Evolutionary conservation across 2,329 filamentous ascomycete species (phyloP).

Genomic region (Teratosphaeria epicoccoides): DNA sequence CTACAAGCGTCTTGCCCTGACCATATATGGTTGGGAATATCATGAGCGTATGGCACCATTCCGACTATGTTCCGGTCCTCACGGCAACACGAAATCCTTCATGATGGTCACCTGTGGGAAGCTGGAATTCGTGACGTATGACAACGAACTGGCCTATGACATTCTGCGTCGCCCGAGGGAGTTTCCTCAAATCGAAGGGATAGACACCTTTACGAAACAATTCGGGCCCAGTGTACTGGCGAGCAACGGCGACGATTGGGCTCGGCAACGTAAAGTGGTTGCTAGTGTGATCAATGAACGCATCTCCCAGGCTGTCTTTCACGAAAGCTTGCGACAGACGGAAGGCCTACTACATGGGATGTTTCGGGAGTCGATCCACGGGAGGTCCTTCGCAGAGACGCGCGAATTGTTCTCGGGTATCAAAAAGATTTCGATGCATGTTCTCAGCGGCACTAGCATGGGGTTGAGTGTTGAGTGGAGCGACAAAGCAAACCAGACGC

Average conservation of each 20-base stretch:
- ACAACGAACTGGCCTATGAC: constrained; percentile 15
- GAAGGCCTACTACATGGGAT: constrained; percentile 19
- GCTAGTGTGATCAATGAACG: constrained; percentile 25
- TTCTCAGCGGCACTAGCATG: constrained; percentile 24
- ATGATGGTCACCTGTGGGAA: constrained; percentile 14
- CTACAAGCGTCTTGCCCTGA: constrained; percentile 12
- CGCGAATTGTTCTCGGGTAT: constrained; percentile 22
- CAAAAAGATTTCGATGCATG: constrained; percentile 26
- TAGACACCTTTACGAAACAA: constrained; percentile 11
- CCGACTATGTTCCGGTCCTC: constrained; percentile 8
- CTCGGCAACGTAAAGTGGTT: constrained; percentile 23
- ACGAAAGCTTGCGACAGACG: constrained; percentile 20
- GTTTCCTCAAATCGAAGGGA: constrained; percentile 14
- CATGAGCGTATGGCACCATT: constrained; percentile 12
- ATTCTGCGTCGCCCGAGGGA: constrained; percentile 14
- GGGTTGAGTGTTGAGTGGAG: constrained; percentile 19
- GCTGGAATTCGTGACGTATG: constrained; percentile 17
- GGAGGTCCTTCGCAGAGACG: constrained; percentile 8
- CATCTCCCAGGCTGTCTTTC: constrained; percentile 23
- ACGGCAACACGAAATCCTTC: constrained; percentile 11
- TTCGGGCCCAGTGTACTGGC: constrained; percentile 22
- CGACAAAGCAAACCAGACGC: constrained; percentile 9
- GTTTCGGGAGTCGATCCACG: constrained; percentile 1
- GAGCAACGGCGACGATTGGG: constrained; percentile 19
- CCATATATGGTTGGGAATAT: constrained; percentile 21